phyloP scores from a whole-genome alignment of 805 yeast genomes.

The Blastobotrys chiropterorum region DNA sequence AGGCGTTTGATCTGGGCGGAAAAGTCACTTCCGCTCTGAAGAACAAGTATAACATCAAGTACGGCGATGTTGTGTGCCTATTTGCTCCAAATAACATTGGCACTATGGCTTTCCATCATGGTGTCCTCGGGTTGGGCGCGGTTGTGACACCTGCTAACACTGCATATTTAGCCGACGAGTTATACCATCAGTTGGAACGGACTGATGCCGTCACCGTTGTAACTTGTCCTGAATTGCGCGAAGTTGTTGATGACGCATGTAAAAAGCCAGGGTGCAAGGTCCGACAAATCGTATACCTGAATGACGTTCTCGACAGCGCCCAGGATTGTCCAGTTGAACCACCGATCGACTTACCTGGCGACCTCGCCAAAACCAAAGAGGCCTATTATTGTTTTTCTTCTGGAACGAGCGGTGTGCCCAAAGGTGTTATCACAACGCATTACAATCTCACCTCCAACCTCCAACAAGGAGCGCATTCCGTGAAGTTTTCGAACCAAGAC shows the following conservation, averaged over 20 bases:
- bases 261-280: background rate
- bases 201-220: conserved; percentile 7
- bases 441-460: conserved; percentile 38
- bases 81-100: conserved; percentile 23
- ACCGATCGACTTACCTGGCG: background rate
- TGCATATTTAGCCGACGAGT: conserved; percentile 26
- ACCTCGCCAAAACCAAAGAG: conserved; percentile 8
- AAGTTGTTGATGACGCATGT: conserved; percentile 2
- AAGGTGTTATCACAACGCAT: conserved; percentile 64
- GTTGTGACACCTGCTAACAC: conserved; percentile 29
- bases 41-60: conserved; percentile 14
- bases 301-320: conserved; percentile 1
- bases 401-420: conserved; percentile 50
- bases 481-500: background rate
- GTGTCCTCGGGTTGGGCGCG: conserved; percentile 24
- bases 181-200: conserved; percentile 23
- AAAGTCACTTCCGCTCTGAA: conserved; percentile 17
- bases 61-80: conserved; percentile 25
- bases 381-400: conserved; percentile 28
- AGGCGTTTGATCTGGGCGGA: conserved; percentile 12
- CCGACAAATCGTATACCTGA: background rate
- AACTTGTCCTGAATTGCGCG: conserved; percentile 1
- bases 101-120: conserved; percentile 24
- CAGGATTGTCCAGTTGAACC: background rate
- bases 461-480: conserved; percentile 9